phyloP scores from a whole-genome alignment of 2,329 filamentous ascomycete genomes.

The Epichloe typhina region DNA sequence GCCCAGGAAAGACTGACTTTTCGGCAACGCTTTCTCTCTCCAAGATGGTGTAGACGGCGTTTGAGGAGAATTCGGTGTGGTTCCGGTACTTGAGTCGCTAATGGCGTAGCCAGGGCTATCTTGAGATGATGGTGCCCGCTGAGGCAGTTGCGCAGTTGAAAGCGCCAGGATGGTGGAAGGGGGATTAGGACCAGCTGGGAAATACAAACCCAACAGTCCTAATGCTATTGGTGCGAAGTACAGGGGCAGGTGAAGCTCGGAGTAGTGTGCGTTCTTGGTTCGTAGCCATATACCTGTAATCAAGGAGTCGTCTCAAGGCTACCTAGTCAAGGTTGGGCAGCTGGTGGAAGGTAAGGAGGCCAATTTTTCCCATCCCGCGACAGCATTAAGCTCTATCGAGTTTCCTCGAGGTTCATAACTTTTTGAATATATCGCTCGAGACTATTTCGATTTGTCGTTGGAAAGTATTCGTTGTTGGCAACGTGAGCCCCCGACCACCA shows the following conservation, averaged over 20 bases:
- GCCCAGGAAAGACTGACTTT: slow-evolving; percentile 12
- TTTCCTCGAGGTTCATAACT: background rate
- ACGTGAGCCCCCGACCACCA: background rate
- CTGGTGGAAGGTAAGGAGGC: background rate
- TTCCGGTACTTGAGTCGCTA: slow-evolving; percentile 20
- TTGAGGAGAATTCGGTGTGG: slow-evolving; percentile 21
- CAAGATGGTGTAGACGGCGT: slow-evolving; percentile 23
- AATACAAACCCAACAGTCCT: slow-evolving; percentile 23
- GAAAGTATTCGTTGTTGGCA: background rate
- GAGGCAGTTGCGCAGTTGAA: slow-evolving; percentile 20
- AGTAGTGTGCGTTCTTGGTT: background rate
- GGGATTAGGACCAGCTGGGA: slow-evolving; percentile 19
- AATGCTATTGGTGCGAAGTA: slow-evolving; percentile 2
- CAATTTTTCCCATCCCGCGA: background rate
- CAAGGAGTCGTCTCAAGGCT: background rate
- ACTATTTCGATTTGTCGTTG: background rate
- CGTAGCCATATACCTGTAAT: background rate
- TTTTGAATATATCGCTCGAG: background rate
- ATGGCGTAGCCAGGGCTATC: slow-evolving; percentile 19
- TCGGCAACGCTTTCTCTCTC: slow-evolving; percentile 12
- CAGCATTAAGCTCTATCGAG: background rate
- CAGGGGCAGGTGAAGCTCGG: slow-evolving; percentile 1
- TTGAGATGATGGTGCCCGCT: slow-evolving; percentile 19
- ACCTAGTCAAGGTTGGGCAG: background rate
- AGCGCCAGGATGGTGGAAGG: slow-evolving; percentile 20